Percentiles rank a stretch among this genome's conserved stretches.
Conservation (phyloP, 2,329 filamentous ascomycete species). For the Alternaria viburni region DNA sequence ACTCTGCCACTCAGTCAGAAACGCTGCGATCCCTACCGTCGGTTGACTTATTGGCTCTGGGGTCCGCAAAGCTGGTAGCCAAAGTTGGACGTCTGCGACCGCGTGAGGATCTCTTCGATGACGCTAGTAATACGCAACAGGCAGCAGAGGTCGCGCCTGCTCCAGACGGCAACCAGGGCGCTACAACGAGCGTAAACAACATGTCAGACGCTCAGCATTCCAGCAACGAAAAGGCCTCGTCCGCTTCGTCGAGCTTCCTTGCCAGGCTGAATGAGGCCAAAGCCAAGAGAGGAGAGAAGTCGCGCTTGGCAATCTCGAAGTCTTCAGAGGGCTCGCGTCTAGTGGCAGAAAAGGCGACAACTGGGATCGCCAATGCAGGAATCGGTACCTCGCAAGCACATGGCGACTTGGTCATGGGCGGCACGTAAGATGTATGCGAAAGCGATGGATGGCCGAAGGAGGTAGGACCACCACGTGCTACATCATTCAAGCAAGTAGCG, state of each 20-base stretch:
- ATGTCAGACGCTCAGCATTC: neutral
- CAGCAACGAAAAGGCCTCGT: constrained; percentile 6
- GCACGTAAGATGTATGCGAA: constrained; percentile 10
- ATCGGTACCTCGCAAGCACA: neutral
- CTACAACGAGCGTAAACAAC: neutral
- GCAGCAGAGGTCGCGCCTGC: constrained; percentile 1
- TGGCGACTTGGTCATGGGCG: constrained; percentile 17
- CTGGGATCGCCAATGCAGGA: neutral
- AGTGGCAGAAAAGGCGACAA: constrained; percentile 8
- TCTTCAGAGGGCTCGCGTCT: constrained; percentile 23
- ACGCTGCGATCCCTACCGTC: constrained; percentile 61
- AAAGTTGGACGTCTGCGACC: constrained; percentile 64
- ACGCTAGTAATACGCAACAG: constrained; percentile 3
- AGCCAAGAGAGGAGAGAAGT: constrained; percentile 48
- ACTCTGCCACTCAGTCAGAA: constrained; percentile 28
- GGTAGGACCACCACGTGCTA: neutral
- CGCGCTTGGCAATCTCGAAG: constrained; percentile 23
- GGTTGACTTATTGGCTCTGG: constrained; percentile 75
- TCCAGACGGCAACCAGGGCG: neutral
- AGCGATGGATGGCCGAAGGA: neutral
- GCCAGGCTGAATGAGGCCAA: constrained; percentile 51
- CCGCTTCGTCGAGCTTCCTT: constrained; percentile 48
- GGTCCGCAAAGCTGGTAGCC: constrained; percentile 72
- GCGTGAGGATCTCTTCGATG: constrained; percentile 34
- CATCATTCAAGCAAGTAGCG: neutral